Evolutionary conservation across 768 basidiomycete species (phyloP).

Genomic region (Collybia nuda): DNA sequence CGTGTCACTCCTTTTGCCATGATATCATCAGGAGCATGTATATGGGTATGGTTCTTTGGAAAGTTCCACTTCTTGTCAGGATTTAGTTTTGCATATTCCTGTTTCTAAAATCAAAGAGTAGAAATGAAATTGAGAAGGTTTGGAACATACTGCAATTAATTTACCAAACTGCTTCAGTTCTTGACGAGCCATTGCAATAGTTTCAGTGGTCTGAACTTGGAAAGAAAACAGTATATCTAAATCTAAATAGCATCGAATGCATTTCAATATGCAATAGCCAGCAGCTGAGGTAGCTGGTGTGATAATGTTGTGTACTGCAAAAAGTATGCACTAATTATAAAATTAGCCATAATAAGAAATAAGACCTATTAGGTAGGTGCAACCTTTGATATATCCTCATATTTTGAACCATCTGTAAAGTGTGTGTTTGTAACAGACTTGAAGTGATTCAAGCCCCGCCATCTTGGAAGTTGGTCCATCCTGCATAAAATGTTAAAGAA

Average conservation of each 20-base stretch:
- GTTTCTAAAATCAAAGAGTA: conserved; percentile 9
- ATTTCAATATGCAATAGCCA: not conserved
- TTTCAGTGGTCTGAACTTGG: conserved; percentile 5
- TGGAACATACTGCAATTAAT: conserved; percentile 20
- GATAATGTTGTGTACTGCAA: not conserved
- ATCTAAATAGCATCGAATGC: conserved; percentile 4
- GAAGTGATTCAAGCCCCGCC: conserved; percentile 10
- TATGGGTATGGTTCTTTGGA: conserved; percentile 32
- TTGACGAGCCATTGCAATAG: not conserved
- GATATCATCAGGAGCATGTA: conserved; percentile 33
- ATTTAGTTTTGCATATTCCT: not conserved
- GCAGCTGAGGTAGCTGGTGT: not conserved
- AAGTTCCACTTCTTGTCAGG: conserved; percentile 35
- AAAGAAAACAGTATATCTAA: conserved; percentile 3
- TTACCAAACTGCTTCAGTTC: conserved; percentile 16
- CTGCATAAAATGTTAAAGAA: no score
- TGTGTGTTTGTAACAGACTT: conserved; percentile 8
- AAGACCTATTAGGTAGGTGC: no score
- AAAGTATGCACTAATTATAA: not conserved
- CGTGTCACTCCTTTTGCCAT: conserved; percentile 24
- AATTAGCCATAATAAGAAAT: not conserved
- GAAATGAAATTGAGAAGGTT: conserved; percentile 6
- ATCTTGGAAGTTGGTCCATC: conserved; percentile 1
- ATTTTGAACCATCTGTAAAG: conserved; percentile 11
- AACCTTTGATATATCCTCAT: conserved; percentile 12